Evolutionary conservation across 768 basidiomycete genomes (phyloP), one percentile per base, ranked within the genome.

Genomic region (Paxillus ammoniavirescens): DNA sequence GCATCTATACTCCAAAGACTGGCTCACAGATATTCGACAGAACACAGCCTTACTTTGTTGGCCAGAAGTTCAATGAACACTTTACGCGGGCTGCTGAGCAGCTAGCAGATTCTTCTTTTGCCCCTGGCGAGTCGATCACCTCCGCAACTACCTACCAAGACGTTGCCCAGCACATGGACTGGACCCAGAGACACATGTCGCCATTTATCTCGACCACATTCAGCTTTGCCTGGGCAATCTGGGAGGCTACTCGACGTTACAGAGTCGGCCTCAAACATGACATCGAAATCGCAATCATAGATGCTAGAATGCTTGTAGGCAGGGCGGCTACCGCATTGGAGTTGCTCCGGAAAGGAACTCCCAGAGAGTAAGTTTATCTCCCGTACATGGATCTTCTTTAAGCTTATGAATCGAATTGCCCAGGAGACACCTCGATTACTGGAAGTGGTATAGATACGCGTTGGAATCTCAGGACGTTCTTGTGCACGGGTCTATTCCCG

Each of bases 211-310:
- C 89, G 3, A 79, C 87, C 2, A 89, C 89, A 5, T 90, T 91
- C 66, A 90, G 86, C 72, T 87, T 91, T 59, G 80, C 79, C 36
- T 91, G 89, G 89, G 83, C 87, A 8, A 76, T 91, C 36, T 91
- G 87, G 87, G 89, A 91, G 65, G 89, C 88, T 4, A 77, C 86
- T 18, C 75, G 86, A 52, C 82, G 89, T n/a, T 89, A 87, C 63
- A 82, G 84, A 60, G 71, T 76, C 36, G 83, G 83, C 37, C 71
- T 89, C 49, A 91, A 91, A 67, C 86, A 89, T 56, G 82, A 87
- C 52, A 72, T 91, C 28, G 80, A 91, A 66, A 89, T 91, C 56
- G 89, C 89, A 13, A 74, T 91, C 52, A 90, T 91, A 62, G 88
- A 91, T 72, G 82, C 86, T 3, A 72, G 71, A 44, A 78, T 82